Evolutionary conservation across 1,284 basidiomycete species (phyloP), one percentile per base, ranked within the genome.

Genomic region (Rhodotorula sp.): DNA sequence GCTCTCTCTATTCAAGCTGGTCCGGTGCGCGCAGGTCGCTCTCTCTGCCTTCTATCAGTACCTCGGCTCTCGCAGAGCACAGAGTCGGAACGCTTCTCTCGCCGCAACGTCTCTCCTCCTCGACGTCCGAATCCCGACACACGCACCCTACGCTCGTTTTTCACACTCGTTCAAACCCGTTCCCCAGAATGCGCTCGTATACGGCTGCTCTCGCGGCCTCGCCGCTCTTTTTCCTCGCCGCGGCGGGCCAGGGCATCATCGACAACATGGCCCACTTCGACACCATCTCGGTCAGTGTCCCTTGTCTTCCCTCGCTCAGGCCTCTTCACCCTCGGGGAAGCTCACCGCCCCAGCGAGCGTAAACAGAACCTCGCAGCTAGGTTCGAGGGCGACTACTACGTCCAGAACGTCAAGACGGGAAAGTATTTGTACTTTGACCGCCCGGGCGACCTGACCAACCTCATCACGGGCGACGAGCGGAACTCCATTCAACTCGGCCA

Each of bases 371-470:
- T 43, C 23, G 65, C 71, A 14, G 28, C 62, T 52, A 62, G 60
- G 21, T 62, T 66, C n/a, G 16, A 45, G n/a, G 70, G 64, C 28
- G 64, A 69, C 34, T 66, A 66, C 64, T 66, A 66, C 58, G 45
- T 69, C 52, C 61, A 68, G 56, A 72, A 72, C 62, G 68, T 63
- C 60, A 62, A 54, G 59, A 67, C 71, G 3, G 71, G 70, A 48
- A 56, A 71, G 34, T 71, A 71, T 66, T 52, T 71, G 5, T 68
- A 68, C 66, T 71, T 71, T 48, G 66, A 68, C 47, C 70, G 68
- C 12, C 60, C 64, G 16, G 67, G 28, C 56, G 71, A 72, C 64
- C 67, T 65, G 62, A 72, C 71, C 55, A 69, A 72, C 63, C 60
- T 72, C 38, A 47, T 69, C 49, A 62, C 68, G 2, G 62, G 64